Conservation (phyloP, 495 filamentous ascomycete species). For the Xanthoparmelia taractica region DNA sequence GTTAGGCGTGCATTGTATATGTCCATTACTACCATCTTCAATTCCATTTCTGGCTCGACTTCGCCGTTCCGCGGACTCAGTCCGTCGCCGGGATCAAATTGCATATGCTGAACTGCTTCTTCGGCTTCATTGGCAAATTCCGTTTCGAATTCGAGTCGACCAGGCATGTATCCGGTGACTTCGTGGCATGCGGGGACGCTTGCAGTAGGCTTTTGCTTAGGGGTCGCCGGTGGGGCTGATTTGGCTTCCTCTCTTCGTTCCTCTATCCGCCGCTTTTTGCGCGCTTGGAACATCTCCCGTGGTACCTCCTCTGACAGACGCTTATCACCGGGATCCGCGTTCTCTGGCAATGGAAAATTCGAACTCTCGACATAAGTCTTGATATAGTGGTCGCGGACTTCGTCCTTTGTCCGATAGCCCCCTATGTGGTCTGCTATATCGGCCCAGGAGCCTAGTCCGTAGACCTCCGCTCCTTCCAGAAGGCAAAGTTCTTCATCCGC, state of each 20-base stretch:
- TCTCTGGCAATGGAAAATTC: slow-evolving; percentile 76
- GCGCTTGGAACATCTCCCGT: slow-evolving; percentile 84
- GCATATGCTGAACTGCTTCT: slow-evolving; percentile 95
- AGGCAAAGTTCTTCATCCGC: slow-evolving; percentile 92
- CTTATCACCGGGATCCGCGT: slow-evolving; percentile 72
- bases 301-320: slow-evolving; percentile 68
- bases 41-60: slow-evolving; percentile 85
- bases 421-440: slow-evolving; percentile 98
- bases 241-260: slow-evolving; percentile 81
- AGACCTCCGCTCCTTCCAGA: slow-evolving; percentile 93
- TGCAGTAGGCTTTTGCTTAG: slow-evolving; percentile 92
- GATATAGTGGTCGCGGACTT: slow-evolving; percentile 88
- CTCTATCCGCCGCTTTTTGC: slow-evolving; percentile 93
- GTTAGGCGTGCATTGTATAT: slow-evolving; percentile 95
- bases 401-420: slow-evolving; percentile 86
- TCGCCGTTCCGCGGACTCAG: slow-evolving; percentile 74
- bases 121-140: slow-evolving; percentile 97
- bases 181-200: slow-evolving; percentile 93
- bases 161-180: slow-evolving; percentile 97
- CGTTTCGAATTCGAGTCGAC: slow-evolving; percentile 93
- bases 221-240: slow-evolving; percentile 71
- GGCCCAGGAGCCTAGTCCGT: slow-evolving; percentile 93
- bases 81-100: slow-evolving; percentile 93
- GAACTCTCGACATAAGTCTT: slow-evolving; percentile 76
- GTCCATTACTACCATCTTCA: slow-evolving; percentile 97